Conservation (phyloP, 441 rosid genomes). For the Populus tomentosa region DNA sequence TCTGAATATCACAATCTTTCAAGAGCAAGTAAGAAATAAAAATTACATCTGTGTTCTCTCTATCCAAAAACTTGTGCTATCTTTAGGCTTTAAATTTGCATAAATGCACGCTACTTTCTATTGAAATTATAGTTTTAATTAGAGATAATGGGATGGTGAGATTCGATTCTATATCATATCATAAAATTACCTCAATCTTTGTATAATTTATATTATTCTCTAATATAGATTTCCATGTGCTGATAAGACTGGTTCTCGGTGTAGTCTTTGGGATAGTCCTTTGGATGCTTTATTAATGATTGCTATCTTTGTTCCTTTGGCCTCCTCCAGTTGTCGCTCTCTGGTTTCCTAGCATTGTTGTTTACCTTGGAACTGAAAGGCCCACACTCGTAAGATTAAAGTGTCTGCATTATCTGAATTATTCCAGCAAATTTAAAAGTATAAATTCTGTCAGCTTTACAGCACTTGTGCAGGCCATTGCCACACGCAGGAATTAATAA, state of each 20-base stretch:
- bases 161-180: too few species aligned
- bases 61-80: too few species aligned
- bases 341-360: conserved; percentile 19
- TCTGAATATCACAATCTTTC: conserved; percentile 32
- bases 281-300: conserved; percentile 43
- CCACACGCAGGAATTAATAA: neutral
- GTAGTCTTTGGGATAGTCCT: conserved; percentile 9
- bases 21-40: conserved; percentile 12
- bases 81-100: too few species aligned
- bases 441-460: neutral
- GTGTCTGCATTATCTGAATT: conserved; percentile 7
- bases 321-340: conserved; percentile 46
- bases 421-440: conserved; percentile 13
- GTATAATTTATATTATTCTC: too few species aligned
- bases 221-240: conserved; percentile 4
- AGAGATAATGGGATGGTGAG: too few species aligned
- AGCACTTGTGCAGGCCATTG: neutral
- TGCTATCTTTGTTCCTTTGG: conserved; percentile 37
- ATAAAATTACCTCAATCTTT: too few species aligned
- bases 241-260: conserved; percentile 39
- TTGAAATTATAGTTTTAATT: too few species aligned
- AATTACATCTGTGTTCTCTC: conserved; percentile 5
- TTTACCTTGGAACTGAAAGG: conserved; percentile 19
- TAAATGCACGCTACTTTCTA: too few species aligned
- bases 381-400: conserved; percentile 20